phyloP scores from a whole-genome alignment of 2,329 filamentous ascomycete species.

The Cladosporium colombiae region DNA sequence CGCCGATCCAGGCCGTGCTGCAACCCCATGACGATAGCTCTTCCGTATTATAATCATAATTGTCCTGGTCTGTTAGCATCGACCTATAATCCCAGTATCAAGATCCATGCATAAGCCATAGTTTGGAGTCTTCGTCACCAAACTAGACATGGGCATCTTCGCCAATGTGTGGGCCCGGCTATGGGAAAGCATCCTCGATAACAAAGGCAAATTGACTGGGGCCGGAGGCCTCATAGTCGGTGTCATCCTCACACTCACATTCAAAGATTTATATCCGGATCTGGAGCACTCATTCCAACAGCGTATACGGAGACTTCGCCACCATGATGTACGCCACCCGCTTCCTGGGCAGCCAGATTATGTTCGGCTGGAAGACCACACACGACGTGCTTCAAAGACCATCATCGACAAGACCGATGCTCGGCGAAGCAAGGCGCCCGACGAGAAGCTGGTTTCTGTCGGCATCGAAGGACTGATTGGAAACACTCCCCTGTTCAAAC shows the following conservation, averaged over 20 bases:
- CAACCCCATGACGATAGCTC: not conserved
- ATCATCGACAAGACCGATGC: slow-evolving; percentile 18
- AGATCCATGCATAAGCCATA: not conserved
- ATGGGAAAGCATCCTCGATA: slow-evolving; percentile 36
- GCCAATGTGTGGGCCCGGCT: slow-evolving; percentile 29
- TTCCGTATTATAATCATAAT: not conserved
- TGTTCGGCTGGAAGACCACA: slow-evolving; percentile 42
- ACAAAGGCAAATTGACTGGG: slow-evolving; percentile 37
- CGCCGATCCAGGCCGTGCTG: not conserved
- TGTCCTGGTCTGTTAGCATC: no score
- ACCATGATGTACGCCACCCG: slow-evolving; percentile 30
- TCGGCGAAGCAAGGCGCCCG: slow-evolving; percentile 21
- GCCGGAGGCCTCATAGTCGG: slow-evolving; percentile 67
- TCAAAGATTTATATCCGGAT: slow-evolving; percentile 78
- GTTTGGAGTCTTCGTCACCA: not conserved
- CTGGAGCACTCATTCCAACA: slow-evolving; percentile 65
- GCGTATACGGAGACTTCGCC: slow-evolving; percentile 31
- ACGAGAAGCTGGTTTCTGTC: slow-evolving; percentile 56
- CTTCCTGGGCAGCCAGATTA: slow-evolving; percentile 32
- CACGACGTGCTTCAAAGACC: slow-evolving; percentile 19
- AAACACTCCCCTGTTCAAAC: slow-evolving; percentile 84
- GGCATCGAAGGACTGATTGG: slow-evolving; percentile 93
- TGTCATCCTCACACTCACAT: slow-evolving; percentile 70
- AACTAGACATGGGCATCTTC: slow-evolving; percentile 27
- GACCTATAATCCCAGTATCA: no score